Evolutionary conservation across 2,329 filamentous ascomycete genomes (phyloP).

Genomic region (Colletotrichum falcatum): DNA sequence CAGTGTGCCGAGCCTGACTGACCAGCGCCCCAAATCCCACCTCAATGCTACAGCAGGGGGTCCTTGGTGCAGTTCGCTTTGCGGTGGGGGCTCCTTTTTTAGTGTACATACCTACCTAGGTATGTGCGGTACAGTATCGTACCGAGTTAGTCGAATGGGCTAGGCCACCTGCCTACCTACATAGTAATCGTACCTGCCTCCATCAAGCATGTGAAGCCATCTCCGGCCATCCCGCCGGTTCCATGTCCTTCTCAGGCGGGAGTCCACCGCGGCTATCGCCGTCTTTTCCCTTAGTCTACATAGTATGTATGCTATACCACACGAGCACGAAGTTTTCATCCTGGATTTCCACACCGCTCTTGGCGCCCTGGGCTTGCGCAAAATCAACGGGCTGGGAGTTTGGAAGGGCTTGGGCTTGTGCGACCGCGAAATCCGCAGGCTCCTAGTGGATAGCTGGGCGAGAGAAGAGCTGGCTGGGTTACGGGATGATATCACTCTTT

Average conservation of each 20-base stretch:
- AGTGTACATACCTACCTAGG: too few species aligned
- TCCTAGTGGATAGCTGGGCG: constrained; percentile 15
- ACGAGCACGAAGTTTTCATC: neutral
- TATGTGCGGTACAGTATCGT: constrained; percentile 15
- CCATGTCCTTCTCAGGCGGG: constrained; percentile 32
- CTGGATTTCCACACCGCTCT: constrained; percentile 24
- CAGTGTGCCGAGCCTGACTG: too few species aligned
- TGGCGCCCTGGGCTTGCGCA: constrained; percentile 21
- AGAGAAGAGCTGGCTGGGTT: constrained; percentile 24
- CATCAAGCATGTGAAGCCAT: constrained; percentile 36
- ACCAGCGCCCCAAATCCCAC: too few species aligned
- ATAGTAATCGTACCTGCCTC: too few species aligned
- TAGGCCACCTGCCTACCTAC: too few species aligned
- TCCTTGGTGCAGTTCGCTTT: too few species aligned
- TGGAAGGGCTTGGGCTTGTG: constrained; percentile 24
- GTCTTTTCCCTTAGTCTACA: constrained; percentile 1
- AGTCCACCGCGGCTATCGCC: neutral
- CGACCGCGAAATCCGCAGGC: constrained; percentile 14
- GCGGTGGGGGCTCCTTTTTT: too few species aligned
- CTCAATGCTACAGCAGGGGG: too few species aligned
- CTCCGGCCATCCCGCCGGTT: constrained; percentile 40
- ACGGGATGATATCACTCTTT: constrained; percentile 34
- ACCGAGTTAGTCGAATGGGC: too few species aligned
- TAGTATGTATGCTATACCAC: neutral
- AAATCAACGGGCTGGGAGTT: constrained; percentile 28